These are phyloP conservation scores for Botrytis sinoallii DNA, from an alignment of 2,329 filamentous ascomycete species.

Conservation along the genomic window DNA sequence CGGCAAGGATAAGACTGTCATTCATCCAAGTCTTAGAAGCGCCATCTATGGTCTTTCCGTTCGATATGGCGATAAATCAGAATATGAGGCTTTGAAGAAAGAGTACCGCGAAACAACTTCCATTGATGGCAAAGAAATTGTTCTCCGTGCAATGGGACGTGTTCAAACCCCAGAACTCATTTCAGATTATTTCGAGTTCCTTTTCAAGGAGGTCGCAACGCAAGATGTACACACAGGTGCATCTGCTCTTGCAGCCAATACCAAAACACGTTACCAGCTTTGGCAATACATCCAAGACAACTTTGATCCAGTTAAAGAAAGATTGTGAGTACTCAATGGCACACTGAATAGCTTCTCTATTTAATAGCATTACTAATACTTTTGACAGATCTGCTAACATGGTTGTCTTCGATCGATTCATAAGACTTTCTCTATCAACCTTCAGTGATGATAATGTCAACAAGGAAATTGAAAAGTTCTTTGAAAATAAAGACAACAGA, in stretches of 20 bases:
- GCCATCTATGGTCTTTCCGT: constrained; percentile 79
- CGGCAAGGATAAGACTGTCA: constrained; percentile 58
- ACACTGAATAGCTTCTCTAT: not conserved
- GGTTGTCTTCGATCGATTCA: constrained; percentile 83
- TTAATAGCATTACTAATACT: not conserved
- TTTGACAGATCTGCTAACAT: constrained; percentile 61
- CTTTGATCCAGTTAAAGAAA: constrained; percentile 70
- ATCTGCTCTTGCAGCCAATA: constrained; percentile 69
- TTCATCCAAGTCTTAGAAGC: constrained; percentile 78
- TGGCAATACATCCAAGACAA: constrained; percentile 86
- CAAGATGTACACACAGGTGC: constrained; percentile 86
- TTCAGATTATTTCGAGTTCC: constrained; percentile 64
- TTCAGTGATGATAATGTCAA: constrained; percentile 70
- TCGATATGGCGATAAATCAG: constrained; percentile 66
- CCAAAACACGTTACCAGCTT: constrained; percentile 66
- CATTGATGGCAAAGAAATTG: constrained; percentile 88
- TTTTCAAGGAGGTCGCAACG: constrained; percentile 78
- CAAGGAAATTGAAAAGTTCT: constrained; percentile 80
- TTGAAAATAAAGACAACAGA: constrained; percentile 78
- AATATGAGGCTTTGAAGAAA: constrained; percentile 73
- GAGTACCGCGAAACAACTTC: constrained; percentile 81
- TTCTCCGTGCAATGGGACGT: constrained; percentile 71
- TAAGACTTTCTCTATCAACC: constrained; percentile 73
- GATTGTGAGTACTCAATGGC: constrained; percentile 47
- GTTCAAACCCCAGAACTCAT: constrained; percentile 65